A percentile compares a stretch with the other conserved stretches of the same genome.
phyloP scores from a whole-genome alignment of 305 asterid genomes.

The Andrographis paniculata region DNA sequence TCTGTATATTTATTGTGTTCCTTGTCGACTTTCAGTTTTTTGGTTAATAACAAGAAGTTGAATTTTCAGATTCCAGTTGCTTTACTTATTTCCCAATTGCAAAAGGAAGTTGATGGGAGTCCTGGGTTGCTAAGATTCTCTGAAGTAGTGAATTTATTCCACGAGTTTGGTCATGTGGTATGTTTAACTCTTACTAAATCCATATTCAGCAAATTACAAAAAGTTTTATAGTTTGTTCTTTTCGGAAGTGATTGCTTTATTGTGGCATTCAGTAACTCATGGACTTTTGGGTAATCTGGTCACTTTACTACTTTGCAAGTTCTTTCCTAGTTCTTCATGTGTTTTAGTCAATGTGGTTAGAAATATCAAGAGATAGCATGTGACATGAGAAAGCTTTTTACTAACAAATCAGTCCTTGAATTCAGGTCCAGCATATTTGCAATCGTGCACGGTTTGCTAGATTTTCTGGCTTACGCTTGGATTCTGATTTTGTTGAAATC shows the following conservation, averaged over 20 bases:
- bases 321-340: too few relatives aligned
- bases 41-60: constrained; percentile 15
- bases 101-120: constrained; percentile 56
- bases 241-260: too few relatives aligned
- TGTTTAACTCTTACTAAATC: constrained; percentile 16
- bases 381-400: constrained; percentile 5
- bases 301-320: too few relatives aligned
- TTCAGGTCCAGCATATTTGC: constrained; percentile 82
- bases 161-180: constrained; percentile 98
- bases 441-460: constrained; percentile 75
- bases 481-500: constrained; percentile 93
- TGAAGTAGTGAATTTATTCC: constrained; percentile 81
- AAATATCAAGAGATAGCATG: background rate
- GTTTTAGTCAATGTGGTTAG: too few relatives aligned
- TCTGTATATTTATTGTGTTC: background rate
- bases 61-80: constrained; percentile 71
- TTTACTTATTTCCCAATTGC: constrained; percentile 70
- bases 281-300: too few relatives aligned
- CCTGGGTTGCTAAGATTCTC: constrained; percentile 77
- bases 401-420: constrained; percentile 14
- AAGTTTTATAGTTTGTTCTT: too few relatives aligned
- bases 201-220: too few relatives aligned
- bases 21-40: background rate
- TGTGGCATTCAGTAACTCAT: too few relatives aligned
- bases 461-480: constrained; percentile 89